Conservation (phyloP, 108 stramenopile genomes). For the Nitzschia sp. region DNA sequence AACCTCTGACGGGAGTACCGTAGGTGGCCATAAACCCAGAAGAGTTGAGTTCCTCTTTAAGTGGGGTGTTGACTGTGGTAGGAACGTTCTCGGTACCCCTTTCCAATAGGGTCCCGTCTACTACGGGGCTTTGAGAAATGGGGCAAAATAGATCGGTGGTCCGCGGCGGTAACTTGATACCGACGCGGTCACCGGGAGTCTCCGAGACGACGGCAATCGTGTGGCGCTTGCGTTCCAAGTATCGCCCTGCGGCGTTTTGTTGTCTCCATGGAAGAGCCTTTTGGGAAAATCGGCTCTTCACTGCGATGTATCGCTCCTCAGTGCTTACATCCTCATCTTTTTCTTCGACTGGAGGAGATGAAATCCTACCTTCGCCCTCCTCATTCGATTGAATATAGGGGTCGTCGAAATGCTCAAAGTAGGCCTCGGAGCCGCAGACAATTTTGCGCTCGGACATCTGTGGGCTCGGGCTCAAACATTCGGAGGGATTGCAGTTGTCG, state of each 20-base stretch:
- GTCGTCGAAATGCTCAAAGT: constrained; percentile 13
- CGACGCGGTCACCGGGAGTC: background rate
- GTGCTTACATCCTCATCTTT: background rate
- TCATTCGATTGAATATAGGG: too few species aligned
- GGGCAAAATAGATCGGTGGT: background rate
- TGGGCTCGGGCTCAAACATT: constrained; percentile 15
- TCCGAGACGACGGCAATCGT: background rate
- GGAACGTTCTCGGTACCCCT: background rate
- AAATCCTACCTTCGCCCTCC: too few species aligned
- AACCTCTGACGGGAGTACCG: constrained; percentile 13
- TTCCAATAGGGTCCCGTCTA: background rate
- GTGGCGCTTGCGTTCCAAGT: constrained; percentile 9
- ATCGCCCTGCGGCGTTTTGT: constrained; percentile 4
- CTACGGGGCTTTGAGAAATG: background rate
- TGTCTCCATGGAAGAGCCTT: constrained; percentile 16
- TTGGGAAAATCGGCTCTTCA: constrained; percentile 8
- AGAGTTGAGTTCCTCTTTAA: too few species aligned
- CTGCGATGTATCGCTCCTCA: background rate
- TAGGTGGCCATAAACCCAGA: too few species aligned
- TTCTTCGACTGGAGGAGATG: background rate
- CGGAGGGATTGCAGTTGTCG: background rate
- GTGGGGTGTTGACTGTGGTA: too few species aligned
- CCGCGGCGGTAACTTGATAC: background rate
- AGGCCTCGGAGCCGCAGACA: background rate
- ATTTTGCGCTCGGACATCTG: constrained; percentile 4